Base-by-base conservation (phyloP, 228 moss, liverwort and hornwort species). In the Sphagnum fallax region DNA sequence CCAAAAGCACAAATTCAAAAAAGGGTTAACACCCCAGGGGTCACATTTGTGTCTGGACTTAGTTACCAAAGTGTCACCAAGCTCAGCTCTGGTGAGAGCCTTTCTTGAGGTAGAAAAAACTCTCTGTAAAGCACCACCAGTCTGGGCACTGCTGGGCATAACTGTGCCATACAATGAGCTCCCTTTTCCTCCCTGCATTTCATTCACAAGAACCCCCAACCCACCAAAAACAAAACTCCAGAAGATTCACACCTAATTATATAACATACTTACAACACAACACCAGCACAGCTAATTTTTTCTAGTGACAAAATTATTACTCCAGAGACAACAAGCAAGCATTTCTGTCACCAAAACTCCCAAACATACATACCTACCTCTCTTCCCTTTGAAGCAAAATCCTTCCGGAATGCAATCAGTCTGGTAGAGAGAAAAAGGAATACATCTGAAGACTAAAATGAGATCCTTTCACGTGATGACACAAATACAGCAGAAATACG, bases 1-100 rank as follows among this genome's bases (percentile, higher is more conserved):
- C 32, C 2, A 32, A 32, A 32, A 32, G 32, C 32, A 32, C 32
- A 32, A 32, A 32, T 32, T 32, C 32, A 32, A 32, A 32, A 32
- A 32, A 32, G 32, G 32, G 32, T 32, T 32, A 32, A 32, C 32
- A 32, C 32, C 32, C 32, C 32, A 32, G 32, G 32, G 32, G 32
- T 32, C 32, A 32, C 32, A 32, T 32, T 32, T 32, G 32, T 32
- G 32, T 32, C 32, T 32, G 32, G 32, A 32, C 32, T 32, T 32
- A 32, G 32, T 82, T 63, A 89, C 88, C 75, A 98, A 53, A 50
- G 72, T 89, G 70, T 98, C 98, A 9, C 94, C 98, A 5, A 98
- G 74, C 81, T 94, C 98, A 6, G 94, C 87, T 59, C 85, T 85
- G 48, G 84, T 66, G 14, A 73, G 67, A 6, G 78, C 83, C 16